Evolutionary conservation across 192 early-diverging fungal species (phyloP).

Genomic region (Thoreauomyces humboldtii): DNA sequence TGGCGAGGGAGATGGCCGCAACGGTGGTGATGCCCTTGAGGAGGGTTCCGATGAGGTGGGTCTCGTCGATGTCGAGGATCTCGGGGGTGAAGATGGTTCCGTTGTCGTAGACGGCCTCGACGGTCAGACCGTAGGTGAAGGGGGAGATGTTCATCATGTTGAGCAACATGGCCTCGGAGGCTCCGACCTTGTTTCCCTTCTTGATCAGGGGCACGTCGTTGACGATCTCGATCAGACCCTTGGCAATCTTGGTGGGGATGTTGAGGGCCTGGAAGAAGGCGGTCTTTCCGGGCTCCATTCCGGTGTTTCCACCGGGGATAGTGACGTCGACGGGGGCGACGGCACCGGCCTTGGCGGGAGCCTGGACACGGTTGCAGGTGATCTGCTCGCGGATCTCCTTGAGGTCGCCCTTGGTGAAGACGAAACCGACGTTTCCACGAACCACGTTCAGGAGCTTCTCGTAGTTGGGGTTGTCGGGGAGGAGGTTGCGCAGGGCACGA

Average conservation of each 20-base stretch:
- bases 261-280: slow-evolving; percentile 99
- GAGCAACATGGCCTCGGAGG: slow-evolving; percentile 95
- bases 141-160: slow-evolving; percentile 99
- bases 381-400: slow-evolving; percentile 92
- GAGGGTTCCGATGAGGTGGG: slow-evolving; percentile 79
- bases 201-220: slow-evolving; percentile 92
- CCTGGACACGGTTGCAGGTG: slow-evolving; percentile 88
- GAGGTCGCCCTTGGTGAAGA: slow-evolving; percentile 98
- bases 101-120: slow-evolving; percentile 89
- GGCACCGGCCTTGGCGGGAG: slow-evolving; percentile 95
- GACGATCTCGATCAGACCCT: slow-evolving; percentile 99
- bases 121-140: slow-evolving; percentile 98
- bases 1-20: slow-evolving; percentile 81
- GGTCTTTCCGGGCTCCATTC: slow-evolving; percentile 99
- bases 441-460: slow-evolving; percentile 82
- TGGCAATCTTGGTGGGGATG: slow-evolving; percentile 99
- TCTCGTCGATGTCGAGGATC: slow-evolving; percentile 93
- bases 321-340: slow-evolving; percentile 90
- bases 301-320: slow-evolving; percentile 97
- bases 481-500: slow-evolving; percentile 52
- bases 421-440: slow-evolving; percentile 97
- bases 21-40: slow-evolving; percentile 90
- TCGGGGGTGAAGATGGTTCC: slow-evolving; percentile 83
- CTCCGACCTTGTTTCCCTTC: slow-evolving; percentile 89
- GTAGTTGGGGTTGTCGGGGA: slow-evolving; percentile 76